phyloP scores from a whole-genome alignment of 768 basidiomycete genomes.

The Trametes cinnabarina region DNA sequence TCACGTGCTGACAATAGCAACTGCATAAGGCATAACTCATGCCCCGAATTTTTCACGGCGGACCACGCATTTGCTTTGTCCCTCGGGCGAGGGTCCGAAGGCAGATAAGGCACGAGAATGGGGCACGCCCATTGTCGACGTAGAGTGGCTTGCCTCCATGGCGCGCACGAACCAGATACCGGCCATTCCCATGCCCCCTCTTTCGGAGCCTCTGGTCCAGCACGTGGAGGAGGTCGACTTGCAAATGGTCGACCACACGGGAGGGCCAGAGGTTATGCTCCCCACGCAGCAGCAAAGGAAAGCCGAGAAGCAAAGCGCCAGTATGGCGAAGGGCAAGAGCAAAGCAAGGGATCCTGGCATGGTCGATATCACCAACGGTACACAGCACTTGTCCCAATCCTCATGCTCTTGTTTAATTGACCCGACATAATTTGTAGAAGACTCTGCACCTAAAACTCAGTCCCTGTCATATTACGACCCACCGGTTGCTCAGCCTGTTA shows the following conservation, averaged over 20 bases:
- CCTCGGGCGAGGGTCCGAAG: constrained; percentile 66
- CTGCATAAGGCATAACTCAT: constrained; percentile 48
- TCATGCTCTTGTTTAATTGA: not conserved
- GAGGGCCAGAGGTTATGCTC: constrained; percentile 5
- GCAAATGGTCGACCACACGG: not conserved
- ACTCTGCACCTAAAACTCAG: not conserved
- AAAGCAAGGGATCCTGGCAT: constrained; percentile 28
- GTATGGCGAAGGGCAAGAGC: constrained; percentile 36
- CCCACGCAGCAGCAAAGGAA: constrained; percentile 2
- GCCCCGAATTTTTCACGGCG: constrained; percentile 60
- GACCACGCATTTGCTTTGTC: constrained; percentile 81
- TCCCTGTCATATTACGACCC: constrained; percentile 15
- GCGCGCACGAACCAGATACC: constrained; percentile 52
- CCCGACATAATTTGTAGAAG: not conserved
- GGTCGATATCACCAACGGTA: constrained; percentile 49
- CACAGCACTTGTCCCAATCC: not conserved
- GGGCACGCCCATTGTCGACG: constrained; percentile 68
- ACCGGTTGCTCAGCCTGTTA: not conserved
- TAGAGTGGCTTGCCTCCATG: constrained; percentile 68
- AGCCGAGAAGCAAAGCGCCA: not conserved
- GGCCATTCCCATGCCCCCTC: constrained; percentile 12
- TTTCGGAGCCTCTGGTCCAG: not conserved
- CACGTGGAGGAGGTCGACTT: constrained; percentile 6
- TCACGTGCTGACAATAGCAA: not conserved
- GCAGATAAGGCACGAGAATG: constrained; percentile 78